Conservation (phyloP, 148 eudicot genomes). For the Rhododendron ferrugineum region DNA sequence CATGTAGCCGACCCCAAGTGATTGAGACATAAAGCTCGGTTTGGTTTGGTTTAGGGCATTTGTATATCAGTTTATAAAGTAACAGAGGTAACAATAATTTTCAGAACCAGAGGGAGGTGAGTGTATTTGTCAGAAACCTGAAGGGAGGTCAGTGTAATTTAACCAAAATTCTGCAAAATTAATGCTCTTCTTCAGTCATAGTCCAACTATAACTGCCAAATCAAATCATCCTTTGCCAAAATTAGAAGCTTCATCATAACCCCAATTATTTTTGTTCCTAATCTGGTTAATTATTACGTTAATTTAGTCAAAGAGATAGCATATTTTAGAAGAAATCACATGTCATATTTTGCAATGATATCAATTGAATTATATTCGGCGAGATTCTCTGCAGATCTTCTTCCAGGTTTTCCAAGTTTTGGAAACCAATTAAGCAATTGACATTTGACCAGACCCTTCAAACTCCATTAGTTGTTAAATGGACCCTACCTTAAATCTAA, state of each 20-base stretch:
- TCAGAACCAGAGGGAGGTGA: too few relatives aligned
- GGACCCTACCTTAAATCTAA: neutral
- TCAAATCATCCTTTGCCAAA: neutral
- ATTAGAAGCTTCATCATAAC: neutral
- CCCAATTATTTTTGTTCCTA: neutral
- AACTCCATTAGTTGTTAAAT: neutral
- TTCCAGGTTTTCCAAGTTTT: neutral
- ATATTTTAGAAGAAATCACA: neutral
- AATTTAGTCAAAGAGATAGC: neutral
- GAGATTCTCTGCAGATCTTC: neutral
- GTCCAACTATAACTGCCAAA: neutral
- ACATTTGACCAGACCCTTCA: neutral
- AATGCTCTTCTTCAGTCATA: neutral
- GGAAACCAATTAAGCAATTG: neutral
- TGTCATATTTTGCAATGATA: neutral
- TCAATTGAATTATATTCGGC: neutral
- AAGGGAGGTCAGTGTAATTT: neutral
- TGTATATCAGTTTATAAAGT: too few relatives aligned
- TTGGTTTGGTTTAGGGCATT: too few relatives aligned
- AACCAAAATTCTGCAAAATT: neutral
- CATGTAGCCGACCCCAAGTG: too few relatives aligned
- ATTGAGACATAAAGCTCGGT: too few relatives aligned
- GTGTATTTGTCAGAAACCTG: too few relatives aligned
- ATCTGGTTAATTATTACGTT: neutral
- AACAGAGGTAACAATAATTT: too few relatives aligned